These are phyloP conservation scores for Gastrodia elata DNA, from an alignment of 106 monocot genomes.

Conservation along the genomic window DNA sequence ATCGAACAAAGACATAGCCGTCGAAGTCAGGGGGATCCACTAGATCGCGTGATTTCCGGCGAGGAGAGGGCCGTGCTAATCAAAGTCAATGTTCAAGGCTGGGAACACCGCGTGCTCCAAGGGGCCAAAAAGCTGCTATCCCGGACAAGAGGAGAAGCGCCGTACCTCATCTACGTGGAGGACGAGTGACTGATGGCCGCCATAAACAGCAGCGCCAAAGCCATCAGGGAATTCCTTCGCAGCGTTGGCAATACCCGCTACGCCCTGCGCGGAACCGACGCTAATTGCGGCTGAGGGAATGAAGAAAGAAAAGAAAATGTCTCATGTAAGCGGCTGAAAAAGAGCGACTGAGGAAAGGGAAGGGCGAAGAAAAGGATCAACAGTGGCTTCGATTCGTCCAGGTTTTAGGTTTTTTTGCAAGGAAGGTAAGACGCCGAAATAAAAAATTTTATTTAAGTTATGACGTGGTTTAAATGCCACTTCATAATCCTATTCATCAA, in stretches of 20 bases:
- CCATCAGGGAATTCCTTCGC: constrained; percentile 58
- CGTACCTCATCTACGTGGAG: constrained; percentile 91
- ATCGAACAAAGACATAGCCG: constrained; percentile 69
- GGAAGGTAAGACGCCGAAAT: no score
- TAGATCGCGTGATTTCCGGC: constrained; percentile 73
- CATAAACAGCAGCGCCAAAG: constrained; percentile 66
- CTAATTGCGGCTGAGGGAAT: no score
- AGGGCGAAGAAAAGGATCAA: no score
- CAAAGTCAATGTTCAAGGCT: constrained; percentile 95
- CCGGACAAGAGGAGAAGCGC: constrained; percentile 59
- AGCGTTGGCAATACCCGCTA: constrained; percentile 63
- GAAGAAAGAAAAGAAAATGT: no score
- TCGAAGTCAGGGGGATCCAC: constrained; percentile 60
- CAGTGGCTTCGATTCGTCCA: no score
- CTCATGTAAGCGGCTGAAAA: no score
- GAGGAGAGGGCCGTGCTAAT: constrained; percentile 41
- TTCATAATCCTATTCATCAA: no score
- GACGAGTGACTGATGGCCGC: constrained; percentile 72
- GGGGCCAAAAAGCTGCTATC: constrained; percentile 70
- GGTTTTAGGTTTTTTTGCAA: no score
- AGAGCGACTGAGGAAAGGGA: no score
- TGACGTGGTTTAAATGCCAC: no score
- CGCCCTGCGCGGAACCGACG: constrained; percentile 57
- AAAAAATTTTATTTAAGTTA: no score
- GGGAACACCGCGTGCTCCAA: constrained; percentile 81